Evolutionary conservation across 2,329 filamentous ascomycete species (phyloP).

Genomic region (Alternaria dauci): DNA sequence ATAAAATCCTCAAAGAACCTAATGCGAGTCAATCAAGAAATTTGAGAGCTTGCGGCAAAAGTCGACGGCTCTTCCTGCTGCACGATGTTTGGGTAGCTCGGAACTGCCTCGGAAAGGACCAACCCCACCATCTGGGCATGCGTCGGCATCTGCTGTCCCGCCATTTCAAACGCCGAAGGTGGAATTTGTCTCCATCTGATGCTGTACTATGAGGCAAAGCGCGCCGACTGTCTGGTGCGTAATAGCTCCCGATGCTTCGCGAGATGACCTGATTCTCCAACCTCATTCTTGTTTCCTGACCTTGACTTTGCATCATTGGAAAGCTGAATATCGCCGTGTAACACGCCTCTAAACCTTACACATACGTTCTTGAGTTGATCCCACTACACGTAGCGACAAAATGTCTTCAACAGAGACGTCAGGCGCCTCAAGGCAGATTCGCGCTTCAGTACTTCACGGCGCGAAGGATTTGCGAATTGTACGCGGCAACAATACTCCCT

Average conservation of each 20-base stretch:
- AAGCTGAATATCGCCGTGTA: neutral
- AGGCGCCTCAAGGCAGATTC: slow-evolving; percentile 50
- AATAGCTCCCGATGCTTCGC: slow-evolving; percentile 13
- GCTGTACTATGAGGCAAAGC: slow-evolving; percentile 30
- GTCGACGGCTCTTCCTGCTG: slow-evolving; percentile 14
- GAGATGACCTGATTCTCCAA: slow-evolving; percentile 9
- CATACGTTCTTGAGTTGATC: neutral
- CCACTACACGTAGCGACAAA: slow-evolving; percentile 3
- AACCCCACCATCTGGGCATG: slow-evolving; percentile 27
- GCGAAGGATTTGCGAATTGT: slow-evolving; percentile 68
- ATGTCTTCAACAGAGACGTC: slow-evolving; percentile 35
- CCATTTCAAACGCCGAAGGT: slow-evolving; percentile 42
- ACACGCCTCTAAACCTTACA: neutral
- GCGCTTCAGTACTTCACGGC: slow-evolving; percentile 66
- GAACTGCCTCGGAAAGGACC: slow-evolving; percentile 37
- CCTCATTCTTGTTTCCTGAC: neutral
- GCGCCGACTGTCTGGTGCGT: slow-evolving; percentile 28
- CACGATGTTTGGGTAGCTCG: slow-evolving; percentile 24
- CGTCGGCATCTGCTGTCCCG: slow-evolving; percentile 41
- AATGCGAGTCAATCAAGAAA: neutral
- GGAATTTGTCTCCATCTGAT: slow-evolving; percentile 39
- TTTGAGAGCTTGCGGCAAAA: slow-evolving; percentile 9
- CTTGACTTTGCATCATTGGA: neutral
- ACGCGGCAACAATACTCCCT: slow-evolving; percentile 29
- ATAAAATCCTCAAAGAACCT: neutral